Percentiles rank a stretch among this genome's conserved stretches.
Evolutionary conservation across 2,329 filamentous ascomycete genomes (phyloP).

Genomic region (Aureobasidium sp.): DNA sequence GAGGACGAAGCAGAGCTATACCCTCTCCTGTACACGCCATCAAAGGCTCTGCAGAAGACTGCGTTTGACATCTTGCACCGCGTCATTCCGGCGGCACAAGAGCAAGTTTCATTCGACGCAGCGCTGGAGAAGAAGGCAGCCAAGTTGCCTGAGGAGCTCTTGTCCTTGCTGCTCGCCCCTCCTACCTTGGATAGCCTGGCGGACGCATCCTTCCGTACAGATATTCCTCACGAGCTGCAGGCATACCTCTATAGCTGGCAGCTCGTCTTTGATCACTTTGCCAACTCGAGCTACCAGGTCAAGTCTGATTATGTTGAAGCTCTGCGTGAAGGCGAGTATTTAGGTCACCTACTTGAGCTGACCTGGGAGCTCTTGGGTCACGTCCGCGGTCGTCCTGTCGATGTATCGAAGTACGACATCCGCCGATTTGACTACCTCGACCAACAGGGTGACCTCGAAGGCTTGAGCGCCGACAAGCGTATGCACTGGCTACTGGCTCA

Average conservation of each 20-base stretch:
- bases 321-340: conserved; percentile 65
- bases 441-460: conserved; percentile 19
- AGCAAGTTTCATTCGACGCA: conserved; percentile 73
- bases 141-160: conserved; percentile 71
- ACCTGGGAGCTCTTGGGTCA: conserved; percentile 80
- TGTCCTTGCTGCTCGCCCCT: conserved; percentile 74
- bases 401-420: conserved; percentile 64
- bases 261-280: conserved; percentile 79
- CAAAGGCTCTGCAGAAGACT: conserved; percentile 66
- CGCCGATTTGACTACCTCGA: conserved; percentile 48
- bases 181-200: conserved; percentile 63
- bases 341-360: conserved; percentile 66
- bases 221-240: conserved; percentile 62
- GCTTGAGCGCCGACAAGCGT: conserved; percentile 61
- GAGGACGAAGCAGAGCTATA: conserved; percentile 64
- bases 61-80: conserved; percentile 75
- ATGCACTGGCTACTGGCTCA: conserved; percentile 80
- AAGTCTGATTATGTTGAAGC: conserved; percentile 73
- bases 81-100: conserved; percentile 70
- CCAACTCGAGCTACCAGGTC: conserved; percentile 58
- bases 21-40: conserved; percentile 67
- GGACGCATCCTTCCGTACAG: conserved; percentile 56
- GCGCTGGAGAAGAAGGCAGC: conserved; percentile 65
- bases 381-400: conserved; percentile 62
- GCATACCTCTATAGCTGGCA: conserved; percentile 86